These are phyloP conservation scores for Vitis riparia DNA, from an alignment of 164 flowering plant genomes.

Conservation along the genomic window DNA sequence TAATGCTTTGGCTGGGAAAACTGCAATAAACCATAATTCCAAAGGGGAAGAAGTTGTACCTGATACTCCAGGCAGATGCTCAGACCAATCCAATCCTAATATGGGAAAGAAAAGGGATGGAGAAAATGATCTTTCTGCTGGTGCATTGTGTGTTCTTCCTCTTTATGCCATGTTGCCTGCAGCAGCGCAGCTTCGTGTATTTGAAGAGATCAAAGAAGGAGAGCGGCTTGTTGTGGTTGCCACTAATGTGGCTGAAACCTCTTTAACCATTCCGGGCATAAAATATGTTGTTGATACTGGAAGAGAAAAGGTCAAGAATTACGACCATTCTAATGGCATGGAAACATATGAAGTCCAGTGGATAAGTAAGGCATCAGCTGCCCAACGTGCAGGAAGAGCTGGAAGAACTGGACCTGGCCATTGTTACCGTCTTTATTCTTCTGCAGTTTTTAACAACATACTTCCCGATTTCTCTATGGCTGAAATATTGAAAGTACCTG, in stretches of 20 bases:
- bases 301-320: constrained; percentile 89
- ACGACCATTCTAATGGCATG: constrained; percentile 76
- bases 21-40: constrained; percentile 16
- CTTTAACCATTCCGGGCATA: constrained; percentile 95
- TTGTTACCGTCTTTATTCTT: constrained; percentile 90
- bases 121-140: constrained; percentile 19
- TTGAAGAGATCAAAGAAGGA: constrained; percentile 68
- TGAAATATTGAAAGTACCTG: constrained; percentile 86
- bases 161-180: constrained; percentile 98
- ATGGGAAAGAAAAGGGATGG: constrained; percentile 17
- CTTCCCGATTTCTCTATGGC: constrained; percentile 72
- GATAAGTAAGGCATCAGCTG: constrained; percentile 99
- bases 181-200: constrained; percentile 83
- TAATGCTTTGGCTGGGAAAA: constrained; percentile 61
- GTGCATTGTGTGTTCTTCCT: constrained; percentile 71
- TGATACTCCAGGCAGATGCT: constrained; percentile 16
- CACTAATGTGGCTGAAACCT: constrained; percentile 98
- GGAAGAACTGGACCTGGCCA: constrained; percentile 99
- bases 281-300: constrained; percentile 98
- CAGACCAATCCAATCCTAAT: constrained; percentile 15
- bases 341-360: constrained; percentile 86
- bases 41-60: constrained; percentile 12
- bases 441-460: constrained; percentile 72
- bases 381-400: constrained; percentile 97
- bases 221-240: constrained; percentile 94